Conservation (phyloP, 2,329 filamentous ascomycete genomes). For the Sclerotiophoma versabilis region DNA sequence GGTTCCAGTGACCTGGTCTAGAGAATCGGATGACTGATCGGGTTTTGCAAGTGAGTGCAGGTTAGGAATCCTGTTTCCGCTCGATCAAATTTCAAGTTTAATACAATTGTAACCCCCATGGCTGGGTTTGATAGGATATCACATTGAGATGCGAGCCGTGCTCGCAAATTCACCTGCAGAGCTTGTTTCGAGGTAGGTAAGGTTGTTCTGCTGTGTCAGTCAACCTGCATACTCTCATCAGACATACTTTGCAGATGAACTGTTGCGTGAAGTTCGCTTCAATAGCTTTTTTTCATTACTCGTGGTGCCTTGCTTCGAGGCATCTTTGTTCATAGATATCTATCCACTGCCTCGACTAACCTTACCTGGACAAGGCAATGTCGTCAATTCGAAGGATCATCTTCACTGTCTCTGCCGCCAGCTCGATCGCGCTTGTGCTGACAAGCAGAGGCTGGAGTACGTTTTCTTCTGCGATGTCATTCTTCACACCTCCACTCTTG, state of each 20-base stretch:
- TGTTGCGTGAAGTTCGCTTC: constrained; percentile 8
- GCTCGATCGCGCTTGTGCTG: constrained; percentile 95
- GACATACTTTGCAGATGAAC: background rate
- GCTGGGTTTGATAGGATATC: too few relatives aligned
- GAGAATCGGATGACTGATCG: background rate
- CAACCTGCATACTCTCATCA: background rate
- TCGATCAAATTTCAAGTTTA: too few relatives aligned
- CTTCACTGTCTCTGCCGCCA: constrained; percentile 98
- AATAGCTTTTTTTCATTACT: constrained; percentile 18
- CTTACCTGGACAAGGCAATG: constrained; percentile 61
- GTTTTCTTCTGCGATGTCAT: constrained; percentile 95
- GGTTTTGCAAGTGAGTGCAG: background rate
- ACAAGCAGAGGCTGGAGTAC: constrained; percentile 95
- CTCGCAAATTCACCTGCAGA: background rate
- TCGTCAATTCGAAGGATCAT: constrained; percentile 80
- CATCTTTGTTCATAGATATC: constrained; percentile 4
- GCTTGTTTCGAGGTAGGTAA: background rate
- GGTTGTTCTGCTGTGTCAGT: background rate
- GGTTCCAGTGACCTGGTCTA: background rate
- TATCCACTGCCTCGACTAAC: background rate
- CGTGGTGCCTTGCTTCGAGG: constrained; percentile 10
- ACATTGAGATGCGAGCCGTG: too few relatives aligned
- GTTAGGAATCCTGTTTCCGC: too few relatives aligned
- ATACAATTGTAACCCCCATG: too few relatives aligned
- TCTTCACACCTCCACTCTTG: constrained; percentile 95